These are phyloP conservation scores for Wallacemonas collosoma DNA, from an alignment of 208 protist genomes.

Conservation along the genomic window DNA sequence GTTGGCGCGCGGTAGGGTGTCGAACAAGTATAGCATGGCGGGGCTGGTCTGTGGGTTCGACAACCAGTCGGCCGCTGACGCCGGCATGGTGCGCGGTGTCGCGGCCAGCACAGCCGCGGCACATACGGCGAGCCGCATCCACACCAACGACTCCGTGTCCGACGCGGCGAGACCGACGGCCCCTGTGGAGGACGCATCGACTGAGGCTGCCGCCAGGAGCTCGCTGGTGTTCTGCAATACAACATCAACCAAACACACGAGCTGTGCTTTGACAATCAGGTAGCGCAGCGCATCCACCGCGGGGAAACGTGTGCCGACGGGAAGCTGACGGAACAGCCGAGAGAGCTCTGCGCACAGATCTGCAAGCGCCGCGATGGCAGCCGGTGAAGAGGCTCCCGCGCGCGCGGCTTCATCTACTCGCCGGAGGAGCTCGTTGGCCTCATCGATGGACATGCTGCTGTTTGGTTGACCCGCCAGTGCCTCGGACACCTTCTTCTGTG, in stretches of 20 bases:
- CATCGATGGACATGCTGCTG: neutral
- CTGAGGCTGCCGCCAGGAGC: neutral
- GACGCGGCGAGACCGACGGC: constrained; percentile 22
- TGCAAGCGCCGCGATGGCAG: constrained; percentile 1
- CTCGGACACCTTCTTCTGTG: constrained; percentile 6
- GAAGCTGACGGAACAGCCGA: constrained; percentile 23
- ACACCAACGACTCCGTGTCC: constrained; percentile 28
- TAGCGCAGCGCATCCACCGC: constrained; percentile 39
- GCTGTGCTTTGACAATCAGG: constrained; percentile 1
- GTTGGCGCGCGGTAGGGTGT: constrained; percentile 5
- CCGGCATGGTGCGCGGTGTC: neutral
- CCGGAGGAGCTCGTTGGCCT: neutral
- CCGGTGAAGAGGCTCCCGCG: neutral
- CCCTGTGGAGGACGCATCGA: neutral
- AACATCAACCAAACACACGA: neutral
- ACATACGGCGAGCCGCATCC: constrained; percentile 24
- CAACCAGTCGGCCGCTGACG: constrained; percentile 11
- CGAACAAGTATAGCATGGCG: constrained; percentile 24
- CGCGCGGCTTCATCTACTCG: neutral
- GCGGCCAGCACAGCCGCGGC: constrained; percentile 20
- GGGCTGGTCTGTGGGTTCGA: neutral
- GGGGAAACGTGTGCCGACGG: constrained; percentile 36
- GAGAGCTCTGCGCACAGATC: constrained; percentile 17
- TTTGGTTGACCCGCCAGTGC: neutral
- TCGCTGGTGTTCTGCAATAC: constrained; percentile 1